These are phyloP conservation scores for Botrytis squamosa DNA, from an alignment of 2,329 filamentous ascomycete species.

Conservation along the genomic window DNA sequence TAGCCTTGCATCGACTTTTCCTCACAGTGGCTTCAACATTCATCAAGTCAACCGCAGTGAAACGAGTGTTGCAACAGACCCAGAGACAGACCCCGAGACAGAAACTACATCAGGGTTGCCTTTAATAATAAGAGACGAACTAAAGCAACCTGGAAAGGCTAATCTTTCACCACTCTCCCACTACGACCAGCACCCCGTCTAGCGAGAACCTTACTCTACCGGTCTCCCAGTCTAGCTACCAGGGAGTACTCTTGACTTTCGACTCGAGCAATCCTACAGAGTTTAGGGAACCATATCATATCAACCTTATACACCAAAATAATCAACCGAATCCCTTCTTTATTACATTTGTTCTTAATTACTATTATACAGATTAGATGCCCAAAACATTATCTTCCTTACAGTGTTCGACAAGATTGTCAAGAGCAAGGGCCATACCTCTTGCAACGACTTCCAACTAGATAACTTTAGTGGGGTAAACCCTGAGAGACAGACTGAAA, in stretches of 20 bases:
- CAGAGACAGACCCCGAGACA: neutral
- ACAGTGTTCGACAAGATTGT: conserved; percentile 33
- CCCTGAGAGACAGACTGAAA: conserved; percentile 1
- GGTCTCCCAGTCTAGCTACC: neutral
- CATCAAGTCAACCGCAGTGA: neutral
- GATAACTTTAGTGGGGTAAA: conserved; percentile 37
- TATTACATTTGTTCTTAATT: conserved; percentile 30
- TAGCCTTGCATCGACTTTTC: neutral
- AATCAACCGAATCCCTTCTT: conserved; percentile 10
- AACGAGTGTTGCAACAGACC: neutral
- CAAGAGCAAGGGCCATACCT: conserved; percentile 21
- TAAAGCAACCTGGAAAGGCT: neutral
- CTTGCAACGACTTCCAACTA: conserved; percentile 21
- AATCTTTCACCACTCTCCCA: neutral
- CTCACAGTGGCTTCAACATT: neutral
- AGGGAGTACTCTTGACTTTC: neutral
- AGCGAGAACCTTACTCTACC: conserved; percentile 20
- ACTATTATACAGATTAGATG: conserved; percentile 35
- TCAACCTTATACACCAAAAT: conserved; percentile 10
- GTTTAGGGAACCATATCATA: neutral
- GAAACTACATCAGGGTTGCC: neutral
- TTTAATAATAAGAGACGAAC: conserved; percentile 1
- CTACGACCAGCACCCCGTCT: conserved; percentile 7
- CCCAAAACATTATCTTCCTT: conserved; percentile 28
- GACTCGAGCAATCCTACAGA: conserved; percentile 1